Conservation (phyloP, 805 yeast species). For the Hermanozyma aechmeae region DNA sequence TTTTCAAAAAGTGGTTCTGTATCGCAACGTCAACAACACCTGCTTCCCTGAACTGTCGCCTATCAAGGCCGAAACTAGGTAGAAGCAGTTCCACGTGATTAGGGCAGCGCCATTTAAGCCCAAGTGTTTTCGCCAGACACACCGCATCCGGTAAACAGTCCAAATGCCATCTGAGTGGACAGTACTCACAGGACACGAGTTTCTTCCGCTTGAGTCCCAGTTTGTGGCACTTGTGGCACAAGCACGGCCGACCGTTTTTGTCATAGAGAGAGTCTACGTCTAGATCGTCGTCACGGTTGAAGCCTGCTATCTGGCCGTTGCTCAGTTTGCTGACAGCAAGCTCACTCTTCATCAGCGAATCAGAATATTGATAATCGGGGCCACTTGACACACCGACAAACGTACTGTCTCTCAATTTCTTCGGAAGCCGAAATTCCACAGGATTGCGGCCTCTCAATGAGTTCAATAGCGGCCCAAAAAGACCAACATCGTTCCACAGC, state of each 20-base stretch:
- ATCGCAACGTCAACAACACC: conserved; percentile 43
- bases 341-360: conserved; percentile 37
- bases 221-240: conserved; percentile 70
- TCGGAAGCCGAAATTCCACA: conserved; percentile 46
- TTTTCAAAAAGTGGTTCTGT: conserved; percentile 22
- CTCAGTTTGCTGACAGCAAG: conserved; percentile 29
- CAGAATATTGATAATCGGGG: conserved; percentile 61
- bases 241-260: conserved; percentile 54
- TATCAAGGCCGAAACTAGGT: conserved; percentile 24
- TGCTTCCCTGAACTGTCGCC: conserved; percentile 44
- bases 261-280: conserved; percentile 62
- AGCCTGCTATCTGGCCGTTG: conserved; percentile 25
- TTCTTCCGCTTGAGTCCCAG: conserved; percentile 51
- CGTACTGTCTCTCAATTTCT: conserved; percentile 48
- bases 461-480: conserved; percentile 50
- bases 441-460: conserved; percentile 52
- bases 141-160: conserved; percentile 80
- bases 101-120: conserved; percentile 87
- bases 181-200: conserved; percentile 73
- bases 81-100: conserved; percentile 56
- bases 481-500: conserved; percentile 31
- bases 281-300: conserved; percentile 36
- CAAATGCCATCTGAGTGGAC: conserved; percentile 77
- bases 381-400: conserved; percentile 68
- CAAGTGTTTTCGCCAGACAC: conserved; percentile 61